Evolutionary conservation across 306 rosid species (phyloP), one percentile per base, ranked within the genome.

Genomic region (Abrus pulchellus): DNA sequence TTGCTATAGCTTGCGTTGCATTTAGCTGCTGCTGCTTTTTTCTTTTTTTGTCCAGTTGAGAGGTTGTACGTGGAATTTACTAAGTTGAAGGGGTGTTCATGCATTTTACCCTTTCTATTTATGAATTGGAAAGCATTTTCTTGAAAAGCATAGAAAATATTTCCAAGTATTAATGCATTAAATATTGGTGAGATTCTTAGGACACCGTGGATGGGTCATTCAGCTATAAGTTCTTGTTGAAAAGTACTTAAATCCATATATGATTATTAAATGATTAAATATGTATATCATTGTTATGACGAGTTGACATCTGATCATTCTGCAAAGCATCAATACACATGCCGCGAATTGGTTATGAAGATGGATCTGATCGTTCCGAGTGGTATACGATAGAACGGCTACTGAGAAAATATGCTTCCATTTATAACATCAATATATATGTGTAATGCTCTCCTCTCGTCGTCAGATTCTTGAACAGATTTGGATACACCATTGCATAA

Each of bases 261-360:
- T 36, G 20, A 20, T 20, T 20, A 20, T 4, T 36, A 36, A 2
- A 36, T 36, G 10, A 10, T 28, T 63, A 32, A 73, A 86, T 40
- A 45, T 53, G 33, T 33, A 8, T 33, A 20, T 65, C 60, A 30
- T 70, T 27, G 32, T 29, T 79, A 44, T 54, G 59, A 45, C 7
- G 9, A 45, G 33, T 49, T 75, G 5, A 6, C 30, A 30, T 53
- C 28, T 77, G 12, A 69, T 61, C 44, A 66, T 77, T 69, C 48
- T 52, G 7, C 59, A 63, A 77, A 94, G 99, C 99, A 57, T 93
- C 95, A 56, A 90, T 94, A 62, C 99, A 91, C 89, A 93, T 94
- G 97, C 97, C 99, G 7, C 94, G 97, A 10, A 90, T 94, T 76
- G 97, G 97, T 80, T 93, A 90, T 85, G 94, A 93, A 90, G 99